A percentile compares a stretch with the other conserved stretches of the same genome.
Conservation (phyloP, 352 stramenopile genomes). For the Phytophthora pisi region DNA sequence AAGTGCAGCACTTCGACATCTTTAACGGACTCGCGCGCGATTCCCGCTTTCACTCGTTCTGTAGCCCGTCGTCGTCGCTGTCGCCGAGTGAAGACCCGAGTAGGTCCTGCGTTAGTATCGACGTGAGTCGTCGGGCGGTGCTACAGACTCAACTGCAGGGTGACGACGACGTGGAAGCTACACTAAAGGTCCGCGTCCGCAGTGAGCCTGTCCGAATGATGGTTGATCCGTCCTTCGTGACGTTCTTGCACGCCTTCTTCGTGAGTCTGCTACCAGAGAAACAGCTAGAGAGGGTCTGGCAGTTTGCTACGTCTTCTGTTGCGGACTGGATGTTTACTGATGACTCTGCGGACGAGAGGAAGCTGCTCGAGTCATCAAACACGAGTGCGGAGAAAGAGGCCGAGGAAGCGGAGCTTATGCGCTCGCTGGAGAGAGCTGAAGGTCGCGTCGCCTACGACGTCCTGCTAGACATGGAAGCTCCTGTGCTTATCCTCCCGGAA, state of each 20-base stretch:
- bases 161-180: constrained; percentile 26
- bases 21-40: constrained; percentile 53
- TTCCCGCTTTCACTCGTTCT: constrained; percentile 69
- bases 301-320: constrained; percentile 82
- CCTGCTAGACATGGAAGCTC: constrained; percentile 72
- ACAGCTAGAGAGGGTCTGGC: constrained; percentile 79
- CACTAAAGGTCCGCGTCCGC: constrained; percentile 50
- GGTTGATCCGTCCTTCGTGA: constrained; percentile 72
- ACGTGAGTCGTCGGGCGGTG: constrained; percentile 37
- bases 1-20: constrained; percentile 72
- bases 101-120: constrained; percentile 57
- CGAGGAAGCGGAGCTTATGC: constrained; percentile 47
- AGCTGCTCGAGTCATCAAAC: constrained; percentile 19
- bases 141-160: constrained; percentile 20
- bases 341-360: constrained; percentile 35
- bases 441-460: constrained; percentile 61
- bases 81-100: constrained; percentile 11
- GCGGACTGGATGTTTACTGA: constrained; percentile 83
- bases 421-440: constrained; percentile 41
- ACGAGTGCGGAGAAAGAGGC: constrained; percentile 35
- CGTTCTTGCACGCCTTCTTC: constrained; percentile 77
- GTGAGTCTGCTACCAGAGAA: constrained; percentile 66
- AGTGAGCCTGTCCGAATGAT: constrained; percentile 73
- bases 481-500: constrained; percentile 74
- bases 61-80: constrained; percentile 42